A percentile compares a stretch with the other conserved stretches of the same genome.
phyloP scores from a whole-genome alignment of 106 monocot genomes.

The Platanthera guangdongensis region DNA sequence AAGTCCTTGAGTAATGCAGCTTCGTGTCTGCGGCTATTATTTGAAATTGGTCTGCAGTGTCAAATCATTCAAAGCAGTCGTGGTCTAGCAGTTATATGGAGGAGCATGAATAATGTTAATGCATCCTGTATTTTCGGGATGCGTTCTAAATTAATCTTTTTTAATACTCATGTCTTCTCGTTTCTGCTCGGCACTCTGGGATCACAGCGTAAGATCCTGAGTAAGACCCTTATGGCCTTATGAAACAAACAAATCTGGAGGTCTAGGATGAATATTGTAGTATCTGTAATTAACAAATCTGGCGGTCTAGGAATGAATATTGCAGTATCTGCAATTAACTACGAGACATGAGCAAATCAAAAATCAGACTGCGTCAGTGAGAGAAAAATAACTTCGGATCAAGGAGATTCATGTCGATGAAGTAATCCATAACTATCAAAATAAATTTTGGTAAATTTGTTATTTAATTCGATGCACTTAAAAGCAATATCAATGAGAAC shows the following conservation, averaged over 20 bases:
- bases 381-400: neutral
- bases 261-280: neutral
- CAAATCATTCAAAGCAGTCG: neutral
- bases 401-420: neutral
- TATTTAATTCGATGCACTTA: no score
- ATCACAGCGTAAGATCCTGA: neutral
- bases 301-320: no score
- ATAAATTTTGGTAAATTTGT: neutral
- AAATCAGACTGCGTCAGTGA: neutral
- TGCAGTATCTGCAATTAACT: neutral
- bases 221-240: no score
- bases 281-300: no score
- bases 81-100: neutral
- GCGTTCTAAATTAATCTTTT: neutral
- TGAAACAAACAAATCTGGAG: neutral
- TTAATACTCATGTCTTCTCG: neutral
- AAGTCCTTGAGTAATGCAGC: neutral
- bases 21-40: neutral
- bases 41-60: neutral
- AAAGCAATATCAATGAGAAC: no score
- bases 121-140: neutral
- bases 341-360: neutral
- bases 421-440: neutral
- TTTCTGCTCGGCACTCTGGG: neutral
- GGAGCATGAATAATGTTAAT: neutral